Base-by-base conservation (phyloP, 805 yeast genomes). In the Kazachstania taianensis region DNA sequence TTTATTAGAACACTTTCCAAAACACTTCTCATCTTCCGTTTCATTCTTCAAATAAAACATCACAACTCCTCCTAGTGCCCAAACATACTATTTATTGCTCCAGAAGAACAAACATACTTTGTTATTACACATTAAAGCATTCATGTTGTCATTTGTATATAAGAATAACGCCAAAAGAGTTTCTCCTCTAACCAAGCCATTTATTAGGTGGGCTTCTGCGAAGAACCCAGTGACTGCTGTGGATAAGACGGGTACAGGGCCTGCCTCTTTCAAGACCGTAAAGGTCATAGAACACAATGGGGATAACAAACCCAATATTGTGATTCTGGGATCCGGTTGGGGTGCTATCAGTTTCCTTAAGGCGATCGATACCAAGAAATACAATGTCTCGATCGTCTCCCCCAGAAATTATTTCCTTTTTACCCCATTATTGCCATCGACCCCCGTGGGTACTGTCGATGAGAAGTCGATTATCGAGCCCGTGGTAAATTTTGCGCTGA, bases 391-490 rank as follows among this genome's bases (percentile, higher is more conserved):
- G 26, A 74, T 87, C 37, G 79, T 87, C 28, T 83, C 94, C 18
- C 96, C 96, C 44, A 76, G 96, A 66, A 85, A 83, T 67, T 87
- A 84, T 69, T 85, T 87, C 66, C 67, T 87, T 47, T 87, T 87
- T 70, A 87, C 96, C 32, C 96, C 96, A 15, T 66, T 87, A 55
- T 69, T 87, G 52, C 96, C 96, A 32, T 82, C 94, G 5, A 79
- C 87, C 45, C 94, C 96, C 35, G 86, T 94, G 25, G 96, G 96
- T 42, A 83, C 95, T 18, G 81, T 85, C 41, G 71, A 70, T 50
- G 94, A 83, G 59, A 82, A 92, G 58, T 86, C 96, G 20, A 86
- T 87, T 55, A 81, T 85, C 69, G 96, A 87, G 62, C 95, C 96
- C 13, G 87, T 89, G 40, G 79, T 94, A 51, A 70, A 81, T 41